Base-by-base conservation (phyloP, 2,329 filamentous ascomycete species). In the Dothideomycetes sp. region DNA sequence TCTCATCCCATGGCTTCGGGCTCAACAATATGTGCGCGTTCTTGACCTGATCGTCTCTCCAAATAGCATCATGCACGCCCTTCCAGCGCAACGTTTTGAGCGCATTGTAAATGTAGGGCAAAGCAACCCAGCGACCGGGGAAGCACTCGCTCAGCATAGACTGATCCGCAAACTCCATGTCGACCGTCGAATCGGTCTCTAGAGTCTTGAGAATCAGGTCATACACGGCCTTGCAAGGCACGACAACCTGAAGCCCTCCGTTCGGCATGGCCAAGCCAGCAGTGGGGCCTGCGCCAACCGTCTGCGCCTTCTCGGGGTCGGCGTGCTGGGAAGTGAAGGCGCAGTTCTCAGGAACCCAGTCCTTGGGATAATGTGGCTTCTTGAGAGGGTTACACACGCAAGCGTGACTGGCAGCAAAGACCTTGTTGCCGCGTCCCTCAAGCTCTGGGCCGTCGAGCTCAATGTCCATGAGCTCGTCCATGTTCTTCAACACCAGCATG, bases 381-480 rank as follows among this genome's bases (percentile, higher is more conserved):
- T 75, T 72, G 48, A 87, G 64, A 16, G 86, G 85, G 62, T 93
- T 93, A 65, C 86, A 93, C 14, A 86, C 78, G 61, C 86, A 93
- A 4, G 86, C 86, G 61, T 89, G 84, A 47, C 78, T 77, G 4
- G 85, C 84, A 1, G 84, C 86, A 60, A 94, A 89, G 24, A 94
- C 82, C 33, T 73, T 70, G 33, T 69, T 56, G 16, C 81, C 76
- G 14, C 63, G 64, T 9, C 70, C 77, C 2, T 51, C 64, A 43
- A 68, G 43, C 31, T 62, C 64, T 0, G 73, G 65, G 15, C 64
- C 54, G 59, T 89, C 84, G 34, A 93, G 73, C 45, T 75, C 65
- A 36, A 94, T 51, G n/a, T 84, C 77, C 84, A 94, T 93, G 49
- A 94, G 66, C 64, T 93, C 86, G 58, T 94, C 87, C 84, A 94